Conservation (phyloP, 148 eudicot species). For the Drosera capensis region DNA sequence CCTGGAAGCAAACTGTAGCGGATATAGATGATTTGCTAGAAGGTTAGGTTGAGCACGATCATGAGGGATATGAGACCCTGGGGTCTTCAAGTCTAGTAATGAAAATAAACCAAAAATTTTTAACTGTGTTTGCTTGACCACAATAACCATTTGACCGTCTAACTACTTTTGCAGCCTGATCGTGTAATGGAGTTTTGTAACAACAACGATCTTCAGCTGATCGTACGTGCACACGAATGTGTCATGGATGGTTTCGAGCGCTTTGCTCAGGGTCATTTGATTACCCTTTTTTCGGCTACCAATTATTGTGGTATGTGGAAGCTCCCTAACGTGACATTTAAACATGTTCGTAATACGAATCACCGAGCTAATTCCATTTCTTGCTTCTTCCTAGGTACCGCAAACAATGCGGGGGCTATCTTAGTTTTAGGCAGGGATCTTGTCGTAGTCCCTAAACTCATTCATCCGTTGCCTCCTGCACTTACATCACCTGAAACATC, state of each 20-base stretch:
- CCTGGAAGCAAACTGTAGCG: too few relatives aligned
- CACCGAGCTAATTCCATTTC: neutral
- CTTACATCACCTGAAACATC: conserved; percentile 79
- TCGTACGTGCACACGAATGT: conserved; percentile 96
- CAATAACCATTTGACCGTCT: too few relatives aligned
- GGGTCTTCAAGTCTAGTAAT: too few relatives aligned
- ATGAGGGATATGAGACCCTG: too few relatives aligned
- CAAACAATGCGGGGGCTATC: conserved; percentile 97
- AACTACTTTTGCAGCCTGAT: conserved; percentile 89
- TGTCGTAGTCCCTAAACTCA: conserved; percentile 95
- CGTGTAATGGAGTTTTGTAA: conserved; percentile 98
- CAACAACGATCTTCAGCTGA: conserved; percentile 89
- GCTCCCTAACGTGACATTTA: neutral
- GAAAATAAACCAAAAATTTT: too few relatives aligned
- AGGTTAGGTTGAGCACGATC: too few relatives aligned
- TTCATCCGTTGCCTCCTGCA: conserved; percentile 97
- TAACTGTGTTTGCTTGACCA: too few relatives aligned
- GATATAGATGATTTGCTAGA: too few relatives aligned
- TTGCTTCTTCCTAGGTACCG: conserved; percentile 55
- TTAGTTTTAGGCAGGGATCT: conserved; percentile 92
- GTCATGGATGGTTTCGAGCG: conserved; percentile 99
- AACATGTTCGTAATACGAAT: neutral
- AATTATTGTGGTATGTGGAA: conserved; percentile 75
- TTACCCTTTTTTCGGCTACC: conserved; percentile 92
- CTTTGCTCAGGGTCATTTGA: conserved; percentile 94